A percentile compares a stretch with the other conserved stretches of the same genome.
These are phyloP conservation scores for Chrysophaeum taylorii DNA, from an alignment of 352 stramenopile species.

Conservation along the genomic window DNA sequence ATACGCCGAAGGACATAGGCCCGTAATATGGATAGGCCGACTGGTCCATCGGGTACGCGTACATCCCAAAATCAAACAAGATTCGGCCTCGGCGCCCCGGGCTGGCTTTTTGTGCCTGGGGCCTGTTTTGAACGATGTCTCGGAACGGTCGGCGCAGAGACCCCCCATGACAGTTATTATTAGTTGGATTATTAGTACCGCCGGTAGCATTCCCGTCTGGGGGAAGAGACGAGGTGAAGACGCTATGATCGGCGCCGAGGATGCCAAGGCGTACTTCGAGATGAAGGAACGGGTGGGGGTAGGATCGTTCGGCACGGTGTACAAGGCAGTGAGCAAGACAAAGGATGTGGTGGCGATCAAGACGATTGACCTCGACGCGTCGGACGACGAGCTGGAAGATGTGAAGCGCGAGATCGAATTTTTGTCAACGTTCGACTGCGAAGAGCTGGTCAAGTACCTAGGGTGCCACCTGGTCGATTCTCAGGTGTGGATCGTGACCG, in stretches of 20 bases:
- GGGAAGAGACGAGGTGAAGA: no score
- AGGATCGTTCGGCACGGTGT: neutral
- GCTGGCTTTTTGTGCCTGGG: no score
- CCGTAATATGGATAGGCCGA: no score
- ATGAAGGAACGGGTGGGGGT: neutral
- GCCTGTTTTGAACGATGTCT: no score
- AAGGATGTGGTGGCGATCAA: neutral
- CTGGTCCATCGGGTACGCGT: no score
- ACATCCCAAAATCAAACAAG: no score
- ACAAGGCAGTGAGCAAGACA: neutral
- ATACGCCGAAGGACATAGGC: no score
- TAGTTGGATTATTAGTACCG: no score
- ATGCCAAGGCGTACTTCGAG: neutral
- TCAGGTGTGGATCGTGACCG: constrained; percentile 10
- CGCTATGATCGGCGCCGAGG: neutral
- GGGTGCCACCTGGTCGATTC: neutral
- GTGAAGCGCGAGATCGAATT: neutral
- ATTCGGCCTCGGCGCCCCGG: no score
- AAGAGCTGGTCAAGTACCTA: neutral
- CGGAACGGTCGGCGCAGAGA: no score
- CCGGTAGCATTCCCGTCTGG: no score
- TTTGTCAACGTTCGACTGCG: neutral
- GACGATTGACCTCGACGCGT: neutral
- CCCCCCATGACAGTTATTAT: no score
- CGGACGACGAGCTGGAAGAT: neutral